A percentile compares a stretch with the other conserved stretches of the same genome.
phyloP scores from a whole-genome alignment of 2,329 filamentous ascomycete species.

The Aureobasidium sp. region DNA sequence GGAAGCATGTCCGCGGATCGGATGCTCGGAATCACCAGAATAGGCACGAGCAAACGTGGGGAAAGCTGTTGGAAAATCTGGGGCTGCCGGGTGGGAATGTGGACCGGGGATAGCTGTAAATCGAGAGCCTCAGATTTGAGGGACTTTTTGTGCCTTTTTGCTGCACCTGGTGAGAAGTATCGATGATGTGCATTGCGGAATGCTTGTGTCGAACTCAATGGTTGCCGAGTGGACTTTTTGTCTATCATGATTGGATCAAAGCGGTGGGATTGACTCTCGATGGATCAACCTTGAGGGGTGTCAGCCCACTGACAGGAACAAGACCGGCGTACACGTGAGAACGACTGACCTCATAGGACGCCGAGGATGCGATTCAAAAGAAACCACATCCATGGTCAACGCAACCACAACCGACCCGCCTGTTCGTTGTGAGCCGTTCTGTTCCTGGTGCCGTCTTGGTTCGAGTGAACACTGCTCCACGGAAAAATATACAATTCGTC shows the following conservation, averaged over 20 bases:
- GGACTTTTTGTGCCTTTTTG: background rate
- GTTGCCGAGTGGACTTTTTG: background rate
- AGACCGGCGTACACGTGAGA: background rate
- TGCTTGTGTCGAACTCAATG: background rate
- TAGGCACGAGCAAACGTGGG: constrained; percentile 3
- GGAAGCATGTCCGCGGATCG: background rate
- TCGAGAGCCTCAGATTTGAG: background rate
- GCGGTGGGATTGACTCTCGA: background rate
- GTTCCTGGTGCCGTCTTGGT: background rate
- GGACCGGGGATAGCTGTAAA: background rate
- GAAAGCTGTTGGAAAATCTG: constrained; percentile 11
- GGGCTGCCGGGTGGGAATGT: background rate
- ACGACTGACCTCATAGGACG: constrained; percentile 6
- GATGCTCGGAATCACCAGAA: background rate
- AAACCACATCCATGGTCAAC: background rate
- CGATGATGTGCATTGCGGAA: background rate
- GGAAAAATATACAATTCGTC: background rate
- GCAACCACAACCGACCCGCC: background rate
- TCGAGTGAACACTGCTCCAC: background rate
- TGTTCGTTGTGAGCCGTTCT: background rate
- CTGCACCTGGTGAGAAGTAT: background rate
- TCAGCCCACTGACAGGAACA: background rate
- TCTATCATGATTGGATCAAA: background rate
- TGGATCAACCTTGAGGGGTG: background rate
- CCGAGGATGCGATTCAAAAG: background rate